Conservation (phyloP, 306 rosid genomes). For the Benincasa hispida region DNA sequence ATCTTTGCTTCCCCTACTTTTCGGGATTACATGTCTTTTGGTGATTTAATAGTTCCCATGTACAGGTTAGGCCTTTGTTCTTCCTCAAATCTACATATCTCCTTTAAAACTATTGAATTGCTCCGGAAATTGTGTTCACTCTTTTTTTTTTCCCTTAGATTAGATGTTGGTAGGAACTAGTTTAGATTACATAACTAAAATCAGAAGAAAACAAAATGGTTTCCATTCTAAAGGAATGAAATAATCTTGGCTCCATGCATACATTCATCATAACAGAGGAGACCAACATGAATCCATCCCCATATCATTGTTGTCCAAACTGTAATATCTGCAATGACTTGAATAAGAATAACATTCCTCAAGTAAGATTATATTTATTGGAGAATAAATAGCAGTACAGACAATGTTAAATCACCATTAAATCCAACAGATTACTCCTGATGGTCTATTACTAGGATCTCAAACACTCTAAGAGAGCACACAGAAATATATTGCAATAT, state of each 20-base stretch:
- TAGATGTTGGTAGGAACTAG: not conserved
- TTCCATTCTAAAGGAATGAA: not conserved
- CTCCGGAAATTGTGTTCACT: not conserved
- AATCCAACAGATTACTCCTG: no score
- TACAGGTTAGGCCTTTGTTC: slow-evolving; percentile 30
- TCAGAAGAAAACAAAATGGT: not conserved
- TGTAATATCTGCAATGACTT: no score
- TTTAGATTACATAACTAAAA: not conserved
- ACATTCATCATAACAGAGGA: not conserved
- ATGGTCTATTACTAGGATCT: no score
- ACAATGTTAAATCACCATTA: no score
- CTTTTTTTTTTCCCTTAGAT: not conserved
- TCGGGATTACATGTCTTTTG: slow-evolving; percentile 23
- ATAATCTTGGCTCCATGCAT: not conserved
- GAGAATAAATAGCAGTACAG: no score
- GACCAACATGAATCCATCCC: not conserved
- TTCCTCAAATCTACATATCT: not conserved
- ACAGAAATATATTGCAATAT: no score
- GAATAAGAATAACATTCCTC: no score
- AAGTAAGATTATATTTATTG: no score
- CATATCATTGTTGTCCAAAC: no score
- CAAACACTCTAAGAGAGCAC: no score
- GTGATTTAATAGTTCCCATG: slow-evolving; percentile 26
- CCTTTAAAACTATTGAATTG: not conserved
- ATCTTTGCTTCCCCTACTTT: slow-evolving; percentile 41